Percentiles rank a stretch among this genome's conserved stretches.
Evolutionary conservation across 768 basidiomycete genomes (phyloP).

Genomic region (Pleurotus platypus): DNA sequence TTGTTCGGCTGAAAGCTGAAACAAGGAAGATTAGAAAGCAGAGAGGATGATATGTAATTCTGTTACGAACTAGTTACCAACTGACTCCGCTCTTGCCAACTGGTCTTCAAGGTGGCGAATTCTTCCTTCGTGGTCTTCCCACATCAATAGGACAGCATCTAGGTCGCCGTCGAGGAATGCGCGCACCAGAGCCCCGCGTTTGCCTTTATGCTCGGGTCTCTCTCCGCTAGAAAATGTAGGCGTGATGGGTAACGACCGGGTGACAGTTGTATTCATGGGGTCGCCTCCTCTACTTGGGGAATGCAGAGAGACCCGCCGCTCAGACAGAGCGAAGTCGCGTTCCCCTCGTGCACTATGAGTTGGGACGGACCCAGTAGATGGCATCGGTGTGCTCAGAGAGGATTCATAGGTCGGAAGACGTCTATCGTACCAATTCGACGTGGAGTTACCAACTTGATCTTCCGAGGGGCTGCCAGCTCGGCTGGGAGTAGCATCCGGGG

Average conservation of each 20-base stretch:
- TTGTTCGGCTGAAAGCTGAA: too few species aligned
- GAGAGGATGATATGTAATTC: too few species aligned
- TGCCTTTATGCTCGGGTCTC: background rate
- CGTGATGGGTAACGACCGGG: background rate
- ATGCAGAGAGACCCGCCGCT: background rate
- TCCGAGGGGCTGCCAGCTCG: background rate
- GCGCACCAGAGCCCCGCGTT: background rate
- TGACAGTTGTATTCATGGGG: background rate
- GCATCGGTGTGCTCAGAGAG: background rate
- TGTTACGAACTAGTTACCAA: too few species aligned
- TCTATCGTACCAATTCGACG: too few species aligned
- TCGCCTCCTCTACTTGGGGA: background rate
- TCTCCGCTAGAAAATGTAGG: background rate
- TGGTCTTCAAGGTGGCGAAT: background rate
- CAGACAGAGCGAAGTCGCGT: background rate
- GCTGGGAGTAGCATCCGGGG: background rate
- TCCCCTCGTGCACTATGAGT: background rate
- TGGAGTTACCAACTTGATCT: too few species aligned
- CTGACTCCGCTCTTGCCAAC: background rate
- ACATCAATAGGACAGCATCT: background rate
- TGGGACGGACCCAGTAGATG: background rate
- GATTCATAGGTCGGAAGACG: too few species aligned
- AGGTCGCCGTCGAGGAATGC: background rate
- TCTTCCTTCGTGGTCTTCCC: background rate
- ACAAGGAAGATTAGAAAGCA: too few species aligned